Conservation (phyloP, 2,329 filamentous ascomycete species). For the Aspergillus thermomutatus region DNA sequence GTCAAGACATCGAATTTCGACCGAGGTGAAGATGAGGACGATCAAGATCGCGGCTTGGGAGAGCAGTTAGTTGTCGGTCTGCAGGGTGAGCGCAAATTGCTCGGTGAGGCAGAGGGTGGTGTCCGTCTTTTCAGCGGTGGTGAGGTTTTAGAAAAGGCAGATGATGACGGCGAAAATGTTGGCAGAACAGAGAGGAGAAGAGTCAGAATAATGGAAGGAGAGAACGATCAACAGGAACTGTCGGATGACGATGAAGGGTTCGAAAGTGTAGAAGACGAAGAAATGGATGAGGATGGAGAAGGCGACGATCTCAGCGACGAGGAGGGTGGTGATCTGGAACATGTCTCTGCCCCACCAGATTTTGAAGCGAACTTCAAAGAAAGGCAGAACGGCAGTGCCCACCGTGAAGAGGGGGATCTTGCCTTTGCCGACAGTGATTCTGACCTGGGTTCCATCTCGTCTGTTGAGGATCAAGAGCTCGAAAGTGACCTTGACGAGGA, state of each 20-base stretch:
- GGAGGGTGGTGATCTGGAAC: slow-evolving; percentile 28
- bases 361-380: slow-evolving; percentile 43
- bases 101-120: slow-evolving; percentile 78
- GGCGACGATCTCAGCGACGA: slow-evolving; percentile 35
- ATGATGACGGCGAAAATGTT: slow-evolving; percentile 56
- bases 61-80: slow-evolving; percentile 92
- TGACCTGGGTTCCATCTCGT: slow-evolving; percentile 84
- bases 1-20: slow-evolving; percentile 70
- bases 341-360: slow-evolving; percentile 41
- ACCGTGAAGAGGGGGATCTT: slow-evolving; percentile 64
- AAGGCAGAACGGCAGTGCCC: slow-evolving; percentile 52
- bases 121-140: slow-evolving; percentile 83
- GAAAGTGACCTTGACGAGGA: slow-evolving; percentile 50
- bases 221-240: slow-evolving; percentile 50
- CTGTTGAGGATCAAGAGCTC: slow-evolving; percentile 54
- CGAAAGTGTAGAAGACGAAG: slow-evolving; percentile 51
- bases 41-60: slow-evolving; percentile 79
- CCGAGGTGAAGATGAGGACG: slow-evolving; percentile 55
- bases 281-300: slow-evolving; percentile 48
- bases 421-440: slow-evolving; percentile 97
- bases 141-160: slow-evolving; percentile 57
- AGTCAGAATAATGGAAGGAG: slow-evolving; percentile 50
- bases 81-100: slow-evolving; percentile 74
- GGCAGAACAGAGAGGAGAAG: slow-evolving; percentile 54
- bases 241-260: slow-evolving; percentile 56